phyloP scores from a whole-genome alignment of 192 early-diverging fungal genomes.

The Chytriomyces sp. region DNA sequence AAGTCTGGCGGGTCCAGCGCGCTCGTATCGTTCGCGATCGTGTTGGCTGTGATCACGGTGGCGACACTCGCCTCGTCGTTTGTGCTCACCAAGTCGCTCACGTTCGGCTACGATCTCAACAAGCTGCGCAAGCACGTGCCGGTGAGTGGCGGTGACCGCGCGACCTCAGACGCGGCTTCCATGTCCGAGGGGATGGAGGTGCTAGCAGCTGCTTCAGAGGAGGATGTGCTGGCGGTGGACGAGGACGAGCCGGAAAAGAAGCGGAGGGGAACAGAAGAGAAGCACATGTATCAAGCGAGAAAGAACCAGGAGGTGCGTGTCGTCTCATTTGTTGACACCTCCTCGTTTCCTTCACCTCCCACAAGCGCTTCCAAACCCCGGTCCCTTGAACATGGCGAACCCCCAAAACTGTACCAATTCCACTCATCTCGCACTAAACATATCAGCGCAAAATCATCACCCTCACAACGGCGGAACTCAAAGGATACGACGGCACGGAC shows the following conservation, averaged over 20 bases:
- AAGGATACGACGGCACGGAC: slow-evolving; percentile 82
- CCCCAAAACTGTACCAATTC: not conserved
- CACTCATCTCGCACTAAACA: not conserved
- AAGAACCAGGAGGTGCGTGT: not conserved
- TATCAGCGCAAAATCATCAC: slow-evolving; percentile 25
- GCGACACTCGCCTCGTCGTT: slow-evolving; percentile 28
- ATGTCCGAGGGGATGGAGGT: not conserved
- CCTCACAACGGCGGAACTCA: slow-evolving; percentile 78
- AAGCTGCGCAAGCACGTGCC: slow-evolving; percentile 43
- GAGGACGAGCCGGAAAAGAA: not conserved
- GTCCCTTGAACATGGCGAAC: not conserved
- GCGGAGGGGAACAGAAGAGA: not conserved
- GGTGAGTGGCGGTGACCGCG: slow-evolving; percentile 10
- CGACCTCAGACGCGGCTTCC: not conserved
- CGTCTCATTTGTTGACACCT: not conserved
- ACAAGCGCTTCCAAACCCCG: not conserved
- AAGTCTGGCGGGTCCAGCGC: not conserved
- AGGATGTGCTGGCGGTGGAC: not conserved
- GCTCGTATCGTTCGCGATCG: not conserved
- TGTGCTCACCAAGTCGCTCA: slow-evolving; percentile 47
- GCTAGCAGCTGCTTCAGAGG: not conserved
- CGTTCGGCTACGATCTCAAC: slow-evolving; percentile 45
- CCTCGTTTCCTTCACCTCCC: not conserved
- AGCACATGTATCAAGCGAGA: not conserved
- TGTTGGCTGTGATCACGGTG: not conserved